Conservation (phyloP, 768 basidiomycete species). For the Phlebiopsis flavidoalba region DNA sequence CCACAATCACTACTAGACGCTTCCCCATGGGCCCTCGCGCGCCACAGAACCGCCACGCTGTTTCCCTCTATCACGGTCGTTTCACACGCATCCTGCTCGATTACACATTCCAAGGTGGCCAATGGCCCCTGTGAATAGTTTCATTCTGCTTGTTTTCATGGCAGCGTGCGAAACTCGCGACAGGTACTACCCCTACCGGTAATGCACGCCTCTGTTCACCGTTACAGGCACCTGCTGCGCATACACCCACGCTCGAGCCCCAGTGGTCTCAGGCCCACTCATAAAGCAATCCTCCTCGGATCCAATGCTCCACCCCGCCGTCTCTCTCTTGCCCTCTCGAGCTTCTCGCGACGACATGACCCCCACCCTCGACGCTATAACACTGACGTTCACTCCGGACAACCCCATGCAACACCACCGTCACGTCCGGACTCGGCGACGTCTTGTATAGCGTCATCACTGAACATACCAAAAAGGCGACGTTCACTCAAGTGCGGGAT, state of each 20-base stretch:
- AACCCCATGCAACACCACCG: constrained; percentile 38
- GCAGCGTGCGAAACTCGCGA: not conserved
- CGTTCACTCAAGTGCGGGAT: constrained; percentile 29
- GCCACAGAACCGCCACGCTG: not conserved
- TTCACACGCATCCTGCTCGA: not conserved
- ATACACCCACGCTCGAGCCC: not conserved
- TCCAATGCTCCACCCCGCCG: too few relatives aligned
- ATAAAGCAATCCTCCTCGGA: not conserved
- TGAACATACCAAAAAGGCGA: constrained; percentile 24
- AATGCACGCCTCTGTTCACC: not conserved
- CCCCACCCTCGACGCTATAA: constrained; percentile 12
- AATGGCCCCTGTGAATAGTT: not conserved
- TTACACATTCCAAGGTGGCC: not conserved
- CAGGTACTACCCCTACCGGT: not conserved
- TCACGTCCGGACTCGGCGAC: constrained; percentile 28
- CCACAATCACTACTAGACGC: too few relatives aligned
- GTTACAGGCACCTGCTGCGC: not conserved
- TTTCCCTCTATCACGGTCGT: not conserved
- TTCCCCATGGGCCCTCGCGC: too few relatives aligned
- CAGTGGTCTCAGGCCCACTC: not conserved
- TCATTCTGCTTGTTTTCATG: not conserved
- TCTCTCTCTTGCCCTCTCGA: too few relatives aligned
- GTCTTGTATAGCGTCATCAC: constrained; percentile 34
- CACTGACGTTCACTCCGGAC: constrained; percentile 33
- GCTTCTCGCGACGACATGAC: not conserved